Evolutionary conservation across 768 basidiomycete genomes (phyloP), one percentile per base, ranked within the genome.

Genomic region (Suillus subalutaceus): DNA sequence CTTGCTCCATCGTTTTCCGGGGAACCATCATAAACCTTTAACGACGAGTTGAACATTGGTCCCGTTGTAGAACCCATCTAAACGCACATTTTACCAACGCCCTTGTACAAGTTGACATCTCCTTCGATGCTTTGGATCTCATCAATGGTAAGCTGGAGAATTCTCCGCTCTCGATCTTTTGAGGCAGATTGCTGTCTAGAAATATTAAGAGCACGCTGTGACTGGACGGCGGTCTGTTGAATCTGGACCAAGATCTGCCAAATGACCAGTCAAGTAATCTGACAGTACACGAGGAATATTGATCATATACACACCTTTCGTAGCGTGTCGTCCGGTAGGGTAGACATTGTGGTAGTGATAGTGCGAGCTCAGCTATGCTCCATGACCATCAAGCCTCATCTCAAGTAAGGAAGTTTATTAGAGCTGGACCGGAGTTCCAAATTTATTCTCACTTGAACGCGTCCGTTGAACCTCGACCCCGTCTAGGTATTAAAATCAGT

Each of bases 51-150:
- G 53, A 70, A 55, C 56, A 63, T 35, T 53, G 32, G 20, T 50
- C 16, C 56, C 23, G 44, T 38, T 26, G 55, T 53, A 48, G 48
- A 55, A 63, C 60, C 7, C 30, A 60, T 50, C 43, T 35, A 59
- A 26, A 70, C 64, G 68, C 69, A 96, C 96, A 97, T 97, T 80
- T 98, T 98, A 40, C 96, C 96, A 55, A 98, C 93, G 57, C 96
- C 96, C 73, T 92, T 95, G 80, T 96, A 98, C 71, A 97, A 80
- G 72, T 91, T 93, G 15, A 92, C 89, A 66, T 91, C 84, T 35
- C 86, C 86, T 69, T 88, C 83, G 60, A 96, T 85, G 43, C 83
- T 81, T 40, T 81, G 82, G 68, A 98, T 88, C 76, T 98, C 95
- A 69, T 90, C 85, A 63, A 91, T 90, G 0, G 96, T 97, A 26